Evolutionary conservation across 192 early-diverging fungal genomes (phyloP).

Genomic region (Coemansia sp.): DNA sequence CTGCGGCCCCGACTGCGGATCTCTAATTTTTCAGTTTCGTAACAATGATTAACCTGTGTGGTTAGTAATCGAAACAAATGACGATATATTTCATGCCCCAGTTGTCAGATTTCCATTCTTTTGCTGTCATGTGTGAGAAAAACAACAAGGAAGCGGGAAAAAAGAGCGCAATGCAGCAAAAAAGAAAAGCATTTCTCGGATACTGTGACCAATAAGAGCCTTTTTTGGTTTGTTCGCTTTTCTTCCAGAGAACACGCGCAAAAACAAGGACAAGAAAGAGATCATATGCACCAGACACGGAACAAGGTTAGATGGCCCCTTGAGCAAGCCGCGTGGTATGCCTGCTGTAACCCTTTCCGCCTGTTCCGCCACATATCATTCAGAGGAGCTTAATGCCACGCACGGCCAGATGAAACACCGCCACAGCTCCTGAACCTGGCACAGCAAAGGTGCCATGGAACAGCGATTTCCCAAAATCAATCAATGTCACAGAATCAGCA

Average conservation of each 20-base stretch:
- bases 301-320: conserved; percentile 2
- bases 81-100: conserved; percentile 5
- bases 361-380: too few species aligned
- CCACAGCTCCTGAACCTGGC: conserved; percentile 1
- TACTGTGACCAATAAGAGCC: too few species aligned
- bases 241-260: too few species aligned
- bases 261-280: conserved; percentile 7
- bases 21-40: conserved; percentile 10
- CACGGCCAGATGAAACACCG: background rate
- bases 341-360: too few species aligned
- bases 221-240: too few species aligned
- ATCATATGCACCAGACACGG: conserved; percentile 5
- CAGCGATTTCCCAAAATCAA: too few species aligned
- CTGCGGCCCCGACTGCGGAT: conserved; percentile 20
- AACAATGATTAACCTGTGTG: background rate
- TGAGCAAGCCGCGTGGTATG: background rate
- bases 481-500: background rate
- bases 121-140: background rate
- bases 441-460: too few species aligned
- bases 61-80: conserved; percentile 1
- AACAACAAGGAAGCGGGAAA: background rate
- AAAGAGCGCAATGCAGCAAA: too few species aligned
- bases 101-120: background rate
- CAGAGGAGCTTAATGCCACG: too few species aligned
- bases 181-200: too few species aligned